Evolutionary conservation across 495 filamentous ascomycete genomes (phyloP).

Genomic region (Astrothelium subdiscretum): DNA sequence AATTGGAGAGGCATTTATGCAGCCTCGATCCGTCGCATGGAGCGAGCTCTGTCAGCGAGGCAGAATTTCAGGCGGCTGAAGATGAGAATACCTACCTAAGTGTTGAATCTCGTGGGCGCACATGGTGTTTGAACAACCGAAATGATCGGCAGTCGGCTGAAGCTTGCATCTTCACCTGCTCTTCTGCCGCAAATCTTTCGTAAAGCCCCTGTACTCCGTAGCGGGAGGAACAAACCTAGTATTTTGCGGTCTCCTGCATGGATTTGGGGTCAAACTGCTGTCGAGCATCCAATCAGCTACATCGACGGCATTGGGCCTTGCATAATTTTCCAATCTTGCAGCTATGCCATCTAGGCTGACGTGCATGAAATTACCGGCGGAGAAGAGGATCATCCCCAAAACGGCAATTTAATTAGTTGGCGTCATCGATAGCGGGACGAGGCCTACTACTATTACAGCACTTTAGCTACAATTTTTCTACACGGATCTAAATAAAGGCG

Average conservation of each 20-base stretch:
- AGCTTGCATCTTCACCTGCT: too few relatives aligned
- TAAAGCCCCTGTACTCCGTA: too few relatives aligned
- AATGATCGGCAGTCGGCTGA: too few relatives aligned
- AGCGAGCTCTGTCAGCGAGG: background rate
- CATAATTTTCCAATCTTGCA: background rate
- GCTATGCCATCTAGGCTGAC: too few relatives aligned
- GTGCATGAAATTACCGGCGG: too few relatives aligned
- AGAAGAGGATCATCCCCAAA: too few relatives aligned
- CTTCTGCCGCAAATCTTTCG: too few relatives aligned
- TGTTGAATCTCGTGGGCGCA: background rate
- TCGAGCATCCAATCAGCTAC: too few relatives aligned
- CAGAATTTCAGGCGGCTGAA: background rate
- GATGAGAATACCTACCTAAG: background rate
- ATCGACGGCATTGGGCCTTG: too few relatives aligned
- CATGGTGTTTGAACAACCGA: background rate
- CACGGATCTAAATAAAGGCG: background rate
- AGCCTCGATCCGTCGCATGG: background rate
- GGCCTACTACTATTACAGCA: background rate
- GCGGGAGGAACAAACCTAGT: background rate
- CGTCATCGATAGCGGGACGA: background rate
- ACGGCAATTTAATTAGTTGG: too few relatives aligned
- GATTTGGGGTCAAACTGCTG: too few relatives aligned
- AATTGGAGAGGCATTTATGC: background rate
- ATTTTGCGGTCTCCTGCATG: background rate
- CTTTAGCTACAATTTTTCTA: conserved; percentile 1